Evolutionary conservation across 2,329 filamentous ascomycete species (phyloP).

Genomic region (Epichloe festucae): DNA sequence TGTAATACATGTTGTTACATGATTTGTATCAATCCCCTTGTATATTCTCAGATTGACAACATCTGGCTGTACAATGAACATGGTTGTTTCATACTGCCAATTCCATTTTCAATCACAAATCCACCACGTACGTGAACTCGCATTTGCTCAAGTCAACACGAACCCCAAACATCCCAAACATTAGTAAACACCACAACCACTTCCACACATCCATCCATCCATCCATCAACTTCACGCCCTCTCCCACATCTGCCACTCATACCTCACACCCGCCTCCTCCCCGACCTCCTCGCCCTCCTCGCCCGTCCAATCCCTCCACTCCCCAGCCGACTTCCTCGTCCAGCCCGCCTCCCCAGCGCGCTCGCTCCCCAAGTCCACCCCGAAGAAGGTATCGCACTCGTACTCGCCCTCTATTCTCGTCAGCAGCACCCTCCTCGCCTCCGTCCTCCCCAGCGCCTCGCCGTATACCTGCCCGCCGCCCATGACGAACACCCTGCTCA

Average conservation of each 20-base stretch:
- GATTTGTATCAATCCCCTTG: not conserved
- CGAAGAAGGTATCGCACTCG: conserved; percentile 66
- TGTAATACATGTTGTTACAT: not conserved
- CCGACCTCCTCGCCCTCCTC: conserved; percentile 27
- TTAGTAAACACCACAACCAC: no score
- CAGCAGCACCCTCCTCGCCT: conserved; percentile 52
- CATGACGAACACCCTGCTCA: conserved; percentile 67
- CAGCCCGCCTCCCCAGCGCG: conserved; percentile 44
- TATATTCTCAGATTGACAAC: not conserved
- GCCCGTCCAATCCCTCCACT: conserved; percentile 46
- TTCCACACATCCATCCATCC: no score
- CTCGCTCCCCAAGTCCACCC: conserved; percentile 37
- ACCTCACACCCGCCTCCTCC: conserved; percentile 50
- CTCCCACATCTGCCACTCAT: conserved; percentile 67
- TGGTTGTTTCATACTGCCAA: not conserved
- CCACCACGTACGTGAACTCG: not conserved
- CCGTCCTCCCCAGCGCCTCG: conserved; percentile 46
- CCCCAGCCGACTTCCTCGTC: conserved; percentile 42
- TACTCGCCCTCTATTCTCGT: conserved; percentile 57
- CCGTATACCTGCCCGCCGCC: conserved; percentile 80
- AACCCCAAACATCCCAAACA: no score
- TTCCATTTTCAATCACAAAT: not conserved
- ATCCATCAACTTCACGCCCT: conserved; percentile 18
- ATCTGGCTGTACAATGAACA: not conserved
- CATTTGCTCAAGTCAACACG: no score